Base-by-base conservation (phyloP, 768 basidiomycete species). In the Hygrocybe punicea region DNA sequence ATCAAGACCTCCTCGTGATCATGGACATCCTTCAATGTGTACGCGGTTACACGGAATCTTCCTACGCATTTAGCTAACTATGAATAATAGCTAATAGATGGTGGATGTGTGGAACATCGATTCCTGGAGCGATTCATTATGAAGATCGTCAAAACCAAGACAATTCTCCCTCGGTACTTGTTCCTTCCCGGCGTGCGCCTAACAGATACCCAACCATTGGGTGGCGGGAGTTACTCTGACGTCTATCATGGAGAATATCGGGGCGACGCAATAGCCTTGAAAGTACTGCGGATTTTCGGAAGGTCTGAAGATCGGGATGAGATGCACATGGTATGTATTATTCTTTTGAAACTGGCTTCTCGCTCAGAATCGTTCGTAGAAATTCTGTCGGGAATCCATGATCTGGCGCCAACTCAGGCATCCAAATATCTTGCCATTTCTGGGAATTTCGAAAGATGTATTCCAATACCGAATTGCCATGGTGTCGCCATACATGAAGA, bases 271-370 rank as follows among this genome's bases (percentile, higher is more conserved):
- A 64, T 70, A 9, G 69, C 67, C 11, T 51, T 70, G 35, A 70
- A 71, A 35, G 60, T 64, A 8, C 65, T 71, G 34, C 60, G 68
- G 3, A 61, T 68, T 7, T 71, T 67, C 29, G 55, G 49, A 56
- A 9, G n/a, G 36, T 9, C 9, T 37, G 36, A n/a, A n/a, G n/a
- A n/a, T n/a, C n/a, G n/a, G n/a, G n/a, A n/a, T n/a, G n/a, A n/a
- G n/a, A n/a, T n/a, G n/a, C n/a, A n/a, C n/a, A n/a, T n/a, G n/a
- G n/a, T n/a, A n/a, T n/a, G n/a, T n/a, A n/a, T n/a, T n/a, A n/a
- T n/a, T n/a, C n/a, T n/a, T n/a, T n/a, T n/a, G n/a, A n/a, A n/a
- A n/a, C n/a, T n/a, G n/a, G n/a, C n/a, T n/a, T n/a, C n/a, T n/a
- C n/a, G n/a, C n/a, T n/a, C n/a, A n/a, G n/a, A n/a, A n/a, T 37